Percentiles rank a stretch among this genome's conserved stretches.
phyloP scores from a whole-genome alignment of 208 protist species.

The Acanthamoeba comandoni region DNA sequence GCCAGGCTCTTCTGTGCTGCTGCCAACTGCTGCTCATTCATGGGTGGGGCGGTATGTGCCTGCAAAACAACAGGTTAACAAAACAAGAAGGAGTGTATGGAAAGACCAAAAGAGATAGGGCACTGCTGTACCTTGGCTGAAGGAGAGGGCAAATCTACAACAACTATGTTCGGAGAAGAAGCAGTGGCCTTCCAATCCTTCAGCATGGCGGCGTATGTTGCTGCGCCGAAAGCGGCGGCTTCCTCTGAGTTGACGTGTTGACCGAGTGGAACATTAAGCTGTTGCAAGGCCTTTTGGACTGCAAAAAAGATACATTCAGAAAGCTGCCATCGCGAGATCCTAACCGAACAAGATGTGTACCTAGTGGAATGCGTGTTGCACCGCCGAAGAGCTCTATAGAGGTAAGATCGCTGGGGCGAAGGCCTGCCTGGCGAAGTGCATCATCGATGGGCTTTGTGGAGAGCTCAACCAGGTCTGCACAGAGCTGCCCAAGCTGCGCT shows the following conservation, averaged over 20 bases:
- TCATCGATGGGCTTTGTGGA: not conserved
- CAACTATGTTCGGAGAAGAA: not conserved
- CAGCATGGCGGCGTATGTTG: not conserved
- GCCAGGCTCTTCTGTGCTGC: too few relatives aligned
- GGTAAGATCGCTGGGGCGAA: not conserved
- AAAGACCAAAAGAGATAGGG: too few relatives aligned
- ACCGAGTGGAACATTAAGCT: not conserved
- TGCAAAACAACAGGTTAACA: too few relatives aligned
- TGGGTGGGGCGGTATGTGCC: too few relatives aligned
- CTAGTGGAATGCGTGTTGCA: not conserved
- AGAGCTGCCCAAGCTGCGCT: constrained; percentile 9
- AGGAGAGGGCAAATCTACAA: constrained; percentile 3
- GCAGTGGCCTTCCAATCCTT: constrained; percentile 25
- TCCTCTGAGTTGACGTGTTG: constrained; percentile 48
- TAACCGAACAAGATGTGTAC: not conserved
- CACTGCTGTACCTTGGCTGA: too few relatives aligned
- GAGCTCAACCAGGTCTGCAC: not conserved
- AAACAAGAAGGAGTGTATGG: too few relatives aligned
- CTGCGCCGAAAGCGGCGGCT: constrained; percentile 30
- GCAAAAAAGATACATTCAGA: not conserved
- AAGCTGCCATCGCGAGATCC: not conserved
- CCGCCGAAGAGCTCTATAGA: constrained; percentile 54
- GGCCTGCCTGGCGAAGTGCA: constrained; percentile 1
- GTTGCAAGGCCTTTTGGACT: constrained; percentile 34
- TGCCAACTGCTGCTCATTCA: too few relatives aligned